Percentiles rank a stretch among this genome's conserved stretches.
Evolutionary conservation across 2,329 filamentous ascomycete genomes (phyloP).

Genomic region (Colletotrichum ledebouriae): DNA sequence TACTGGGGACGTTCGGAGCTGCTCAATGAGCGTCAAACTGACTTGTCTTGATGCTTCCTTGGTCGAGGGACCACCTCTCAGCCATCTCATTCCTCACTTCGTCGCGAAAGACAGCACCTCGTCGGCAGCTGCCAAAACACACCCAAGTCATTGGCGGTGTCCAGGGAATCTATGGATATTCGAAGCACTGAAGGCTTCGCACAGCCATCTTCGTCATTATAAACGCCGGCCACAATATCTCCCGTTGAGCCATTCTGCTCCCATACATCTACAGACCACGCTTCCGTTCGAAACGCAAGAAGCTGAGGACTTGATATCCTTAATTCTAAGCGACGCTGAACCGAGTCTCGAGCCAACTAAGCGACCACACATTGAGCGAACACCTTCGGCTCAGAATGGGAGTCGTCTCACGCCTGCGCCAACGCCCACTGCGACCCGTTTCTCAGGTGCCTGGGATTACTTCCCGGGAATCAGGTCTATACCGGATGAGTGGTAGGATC

Average conservation of each 20-base stretch:
- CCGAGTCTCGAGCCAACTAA: background rate
- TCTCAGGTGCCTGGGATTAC: background rate
- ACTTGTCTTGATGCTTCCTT: too few species aligned
- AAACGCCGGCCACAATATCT: background rate
- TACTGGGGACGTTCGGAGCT: too few species aligned
- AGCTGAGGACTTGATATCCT: background rate
- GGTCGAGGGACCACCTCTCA: too few species aligned
- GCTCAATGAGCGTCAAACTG: too few species aligned
- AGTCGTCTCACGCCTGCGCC: background rate
- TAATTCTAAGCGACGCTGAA: background rate
- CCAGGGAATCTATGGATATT: background rate
- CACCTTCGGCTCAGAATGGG: background rate
- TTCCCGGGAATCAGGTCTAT: background rate
- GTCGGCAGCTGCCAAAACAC: background rate
- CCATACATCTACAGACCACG: background rate
- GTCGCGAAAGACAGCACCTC: background rate
- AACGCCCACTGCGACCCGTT: too few species aligned
- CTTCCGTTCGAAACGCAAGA: background rate
- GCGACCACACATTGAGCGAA: background rate
- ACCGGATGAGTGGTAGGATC: background rate
- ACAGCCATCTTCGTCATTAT: constrained; percentile 10
- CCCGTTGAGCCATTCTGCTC: background rate
- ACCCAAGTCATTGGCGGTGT: background rate
- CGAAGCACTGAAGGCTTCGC: constrained; percentile 8
- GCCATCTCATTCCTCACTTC: background rate